Conservation (phyloP, 2,329 filamentous ascomycete species). For the Diaporthe destruens region DNA sequence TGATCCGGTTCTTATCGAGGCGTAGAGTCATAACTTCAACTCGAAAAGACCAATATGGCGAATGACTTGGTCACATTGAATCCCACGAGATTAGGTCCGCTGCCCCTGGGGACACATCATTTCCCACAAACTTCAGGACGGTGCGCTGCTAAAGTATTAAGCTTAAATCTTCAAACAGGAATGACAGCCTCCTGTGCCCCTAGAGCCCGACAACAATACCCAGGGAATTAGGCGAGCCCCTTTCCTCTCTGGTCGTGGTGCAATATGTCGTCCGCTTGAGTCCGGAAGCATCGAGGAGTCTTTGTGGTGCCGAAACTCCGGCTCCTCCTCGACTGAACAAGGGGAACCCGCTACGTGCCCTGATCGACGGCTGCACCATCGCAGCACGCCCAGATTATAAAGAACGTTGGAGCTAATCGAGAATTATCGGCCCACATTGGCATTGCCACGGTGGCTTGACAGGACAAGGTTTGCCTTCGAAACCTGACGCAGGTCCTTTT, state of each 20-base stretch:
- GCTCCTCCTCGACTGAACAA: constrained; percentile 7
- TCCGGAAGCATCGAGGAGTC: constrained; percentile 28
- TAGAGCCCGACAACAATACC: neutral
- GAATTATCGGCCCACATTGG: constrained; percentile 24
- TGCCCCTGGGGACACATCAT: neutral
- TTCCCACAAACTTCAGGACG: neutral
- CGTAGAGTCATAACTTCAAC: neutral
- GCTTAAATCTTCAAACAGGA: constrained; percentile 28
- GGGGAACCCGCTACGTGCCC: neutral
- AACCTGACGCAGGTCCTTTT: constrained; percentile 21
- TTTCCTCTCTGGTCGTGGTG: neutral
- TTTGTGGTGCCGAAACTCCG: constrained; percentile 25
- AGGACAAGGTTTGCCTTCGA: constrained; percentile 30
- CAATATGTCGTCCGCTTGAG: neutral
- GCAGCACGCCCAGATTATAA: constrained; percentile 8
- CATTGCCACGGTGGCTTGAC: constrained; percentile 26
- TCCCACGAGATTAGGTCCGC: neutral
- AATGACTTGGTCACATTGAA: neutral
- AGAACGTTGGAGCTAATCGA: constrained; percentile 5
- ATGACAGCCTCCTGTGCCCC: neutral
- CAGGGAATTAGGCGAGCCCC: neutral
- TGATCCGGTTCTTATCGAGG: neutral
- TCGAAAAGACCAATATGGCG: neutral
- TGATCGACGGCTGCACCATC: constrained; percentile 5
- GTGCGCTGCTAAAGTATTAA: constrained; percentile 23